Conservation (phyloP, 2,329 filamentous ascomycete species). For the Diaporthe aspalathi region DNA sequence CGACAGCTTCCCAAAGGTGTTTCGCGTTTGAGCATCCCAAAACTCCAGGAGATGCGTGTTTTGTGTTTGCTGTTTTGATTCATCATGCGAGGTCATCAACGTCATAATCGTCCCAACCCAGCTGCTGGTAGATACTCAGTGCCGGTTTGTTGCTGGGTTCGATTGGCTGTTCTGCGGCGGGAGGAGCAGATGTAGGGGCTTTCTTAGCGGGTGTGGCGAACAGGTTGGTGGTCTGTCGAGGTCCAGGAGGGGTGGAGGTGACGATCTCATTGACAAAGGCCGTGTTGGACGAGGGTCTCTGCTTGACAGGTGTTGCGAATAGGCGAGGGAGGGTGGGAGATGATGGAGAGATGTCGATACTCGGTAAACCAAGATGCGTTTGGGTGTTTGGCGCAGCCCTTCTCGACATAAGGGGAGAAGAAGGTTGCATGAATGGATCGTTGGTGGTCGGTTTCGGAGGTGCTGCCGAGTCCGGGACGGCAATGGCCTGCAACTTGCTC, state of each 20-base stretch:
- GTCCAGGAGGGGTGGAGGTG: slow-evolving; percentile 36
- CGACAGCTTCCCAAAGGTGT: too few species aligned
- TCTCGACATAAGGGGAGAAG: slow-evolving; percentile 40
- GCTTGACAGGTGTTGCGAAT: slow-evolving; percentile 39
- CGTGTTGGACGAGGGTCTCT: slow-evolving; percentile 3
- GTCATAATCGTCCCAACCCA: slow-evolving; percentile 69
- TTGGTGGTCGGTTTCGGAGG: not conserved
- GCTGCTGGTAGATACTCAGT: slow-evolving; percentile 62
- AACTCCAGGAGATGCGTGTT: not conserved
- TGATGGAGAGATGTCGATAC: slow-evolving; percentile 25
- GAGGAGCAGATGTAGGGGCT: slow-evolving; percentile 22
- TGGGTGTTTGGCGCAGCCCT: slow-evolving; percentile 28
- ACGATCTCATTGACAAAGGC: slow-evolving; percentile 27
- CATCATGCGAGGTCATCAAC: slow-evolving; percentile 56
- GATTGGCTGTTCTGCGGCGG: not conserved
- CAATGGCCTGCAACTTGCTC: slow-evolving; percentile 44
- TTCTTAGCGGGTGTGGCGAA: slow-evolving; percentile 35
- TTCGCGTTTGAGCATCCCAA: not conserved
- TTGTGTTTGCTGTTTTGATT: not conserved
- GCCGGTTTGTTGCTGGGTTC: slow-evolving; percentile 2
- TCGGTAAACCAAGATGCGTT: slow-evolving; percentile 16
- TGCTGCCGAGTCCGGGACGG: slow-evolving; percentile 39
- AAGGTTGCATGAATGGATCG: slow-evolving; percentile 36
- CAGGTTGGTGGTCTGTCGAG: slow-evolving; percentile 15
- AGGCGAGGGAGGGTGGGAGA: slow-evolving; percentile 35